Evolutionary conservation across 2,329 filamentous ascomycete genomes (phyloP), one percentile per base, ranked within the genome.

Genomic region (Trichoderma endophyticum): DNA sequence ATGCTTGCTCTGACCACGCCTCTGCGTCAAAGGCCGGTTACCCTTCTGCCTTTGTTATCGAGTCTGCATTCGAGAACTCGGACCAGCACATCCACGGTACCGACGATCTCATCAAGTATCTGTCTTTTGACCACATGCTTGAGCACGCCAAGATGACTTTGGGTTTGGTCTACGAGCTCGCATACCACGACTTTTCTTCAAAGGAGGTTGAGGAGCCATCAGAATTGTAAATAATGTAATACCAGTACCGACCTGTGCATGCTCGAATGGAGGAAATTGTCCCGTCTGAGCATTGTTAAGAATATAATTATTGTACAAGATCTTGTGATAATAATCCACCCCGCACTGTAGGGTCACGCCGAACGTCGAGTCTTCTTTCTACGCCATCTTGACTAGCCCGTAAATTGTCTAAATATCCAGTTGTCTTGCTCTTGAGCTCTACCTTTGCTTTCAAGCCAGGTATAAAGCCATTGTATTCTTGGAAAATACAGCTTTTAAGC

Each of bases 51-150:
- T 93, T 94, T 77, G 92, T 93, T 28, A 93, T 93, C 73, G 92
- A 94, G 83, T 90, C 89, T 24, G 87, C 88, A 56, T 93, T 93
- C 79, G 88, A 89, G 79, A 81, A 89, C 75, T 88, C 85, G 8
- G 88, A 93, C 77, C 86, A 88, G 75, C 88, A 92, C 76, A 93
- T 94, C 71, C 91, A 93, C 78, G 88, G 87, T 24, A 89, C 89
- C 0, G 89, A 92, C 48, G 92, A 94, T 79, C 86, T 86, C 77
- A 90, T 94, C 74, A 89, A 93, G 78, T 91, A 89, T 75, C 82
- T 94, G 48, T 92, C 90, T 76, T 97, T 97, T 79, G 90, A 95
- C 79, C 94, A 97, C 81, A 97, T 97, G 94, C 86, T 96, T 39
- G 91, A 97, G 83, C 94, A 97, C 82, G 93, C 93, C 26, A 91